Evolutionary conservation across 2,329 filamentous ascomycete species (phyloP).

Genomic region (Ceratocystis diversiconidia): DNA sequence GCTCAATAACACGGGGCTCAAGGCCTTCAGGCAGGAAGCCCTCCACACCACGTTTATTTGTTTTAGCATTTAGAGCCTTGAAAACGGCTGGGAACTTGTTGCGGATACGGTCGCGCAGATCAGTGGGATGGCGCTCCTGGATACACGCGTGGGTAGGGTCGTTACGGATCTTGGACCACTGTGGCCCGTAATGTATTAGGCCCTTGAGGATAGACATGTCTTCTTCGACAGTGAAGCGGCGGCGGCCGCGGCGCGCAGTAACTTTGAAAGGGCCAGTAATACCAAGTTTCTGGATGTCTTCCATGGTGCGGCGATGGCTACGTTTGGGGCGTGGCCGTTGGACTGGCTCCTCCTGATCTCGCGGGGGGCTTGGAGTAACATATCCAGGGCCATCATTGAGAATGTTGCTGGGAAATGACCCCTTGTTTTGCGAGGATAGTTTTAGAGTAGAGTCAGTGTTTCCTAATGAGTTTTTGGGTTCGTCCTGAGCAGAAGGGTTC

Average conservation of each 20-base stretch:
- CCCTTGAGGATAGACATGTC: conserved; percentile 48
- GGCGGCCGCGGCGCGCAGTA: conserved; percentile 44
- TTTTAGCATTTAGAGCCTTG: conserved; percentile 8
- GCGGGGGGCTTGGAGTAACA: conserved; percentile 19
- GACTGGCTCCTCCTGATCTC: conserved; percentile 26
- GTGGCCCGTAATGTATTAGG: conserved; percentile 44
- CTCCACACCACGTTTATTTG: conserved; percentile 10
- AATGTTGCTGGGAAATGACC: conserved; percentile 14
- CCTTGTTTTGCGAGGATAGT: conserved; percentile 6
- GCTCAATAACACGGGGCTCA: conserved; percentile 38
- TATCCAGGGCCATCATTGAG: conserved; percentile 22
- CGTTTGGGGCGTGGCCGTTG: conserved; percentile 33
- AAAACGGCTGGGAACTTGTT: conserved; percentile 46
- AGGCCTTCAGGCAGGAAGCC: conserved; percentile 31
- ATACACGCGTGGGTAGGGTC: conserved; percentile 44
- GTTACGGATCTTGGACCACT: conserved; percentile 52
- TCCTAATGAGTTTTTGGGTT: neutral
- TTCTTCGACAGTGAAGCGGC: conserved; percentile 48
- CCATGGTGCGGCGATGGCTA: conserved; percentile 41
- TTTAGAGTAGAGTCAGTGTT: neutral
- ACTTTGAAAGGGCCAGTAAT: conserved; percentile 49
- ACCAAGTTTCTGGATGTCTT: conserved; percentile 42
- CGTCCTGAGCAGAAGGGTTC: conserved; percentile 15
- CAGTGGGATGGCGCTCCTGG: conserved; percentile 42
- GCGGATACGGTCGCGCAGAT: conserved; percentile 47